These are phyloP conservation scores for Blakeslea trispora DNA, from an alignment of 371 early-diverging fungal genomes.

Conservation along the genomic window DNA sequence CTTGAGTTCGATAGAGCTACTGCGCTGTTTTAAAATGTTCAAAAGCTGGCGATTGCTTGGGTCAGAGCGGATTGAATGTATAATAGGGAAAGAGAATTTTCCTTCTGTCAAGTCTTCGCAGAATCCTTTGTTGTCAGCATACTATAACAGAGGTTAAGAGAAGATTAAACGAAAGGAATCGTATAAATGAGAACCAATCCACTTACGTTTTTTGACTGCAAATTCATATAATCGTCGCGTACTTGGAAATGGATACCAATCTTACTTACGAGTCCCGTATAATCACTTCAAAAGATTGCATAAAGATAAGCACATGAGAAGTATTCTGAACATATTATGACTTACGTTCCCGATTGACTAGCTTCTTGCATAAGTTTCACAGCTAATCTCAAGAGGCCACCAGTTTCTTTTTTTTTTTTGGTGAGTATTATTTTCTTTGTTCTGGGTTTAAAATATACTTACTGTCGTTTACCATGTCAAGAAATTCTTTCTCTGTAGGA, in stretches of 20 bases:
- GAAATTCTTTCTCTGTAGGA: conserved; percentile 83
- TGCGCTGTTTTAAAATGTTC: conserved; percentile 85
- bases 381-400: conserved; percentile 92
- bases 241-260: conserved; percentile 95
- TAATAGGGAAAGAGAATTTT: conserved; percentile 95
- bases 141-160: conserved; percentile 43
- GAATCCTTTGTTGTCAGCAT: conserved; percentile 91
- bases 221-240: conserved; percentile 95
- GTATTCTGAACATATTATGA: conserved; percentile 1
- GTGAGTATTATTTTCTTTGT: not conserved
- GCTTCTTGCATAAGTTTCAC: conserved; percentile 88
- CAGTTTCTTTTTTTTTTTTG: too few relatives aligned
- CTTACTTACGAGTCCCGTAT: conserved; percentile 77
- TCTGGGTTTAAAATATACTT: conserved; percentile 47
- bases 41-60: conserved; percentile 66
- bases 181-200: too few relatives aligned
- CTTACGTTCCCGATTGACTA: conserved; percentile 54
- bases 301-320: not conserved
- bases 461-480: conserved; percentile 92
- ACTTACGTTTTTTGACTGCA: conserved; percentile 76
- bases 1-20: conserved; percentile 82
- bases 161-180: too few relatives aligned
- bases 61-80: conserved; percentile 78
- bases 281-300: conserved; percentile 61
- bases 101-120: conserved; percentile 98